Conservation (phyloP, 2,329 filamentous ascomycete species). For the Cladophialophora exuberans region DNA sequence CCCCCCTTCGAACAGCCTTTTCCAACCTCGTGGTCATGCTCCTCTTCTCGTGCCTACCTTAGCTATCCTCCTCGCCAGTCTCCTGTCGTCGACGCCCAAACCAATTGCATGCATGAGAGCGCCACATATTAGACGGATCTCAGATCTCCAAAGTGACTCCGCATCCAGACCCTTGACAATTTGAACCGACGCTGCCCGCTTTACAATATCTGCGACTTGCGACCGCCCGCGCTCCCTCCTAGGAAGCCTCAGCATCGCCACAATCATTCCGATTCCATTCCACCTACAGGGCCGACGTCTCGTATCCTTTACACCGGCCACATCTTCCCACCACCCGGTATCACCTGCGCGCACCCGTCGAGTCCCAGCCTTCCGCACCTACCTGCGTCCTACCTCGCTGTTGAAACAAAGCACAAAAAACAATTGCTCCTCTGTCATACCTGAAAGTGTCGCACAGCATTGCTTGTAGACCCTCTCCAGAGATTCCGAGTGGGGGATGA, state of each 20-base stretch:
- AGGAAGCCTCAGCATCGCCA: not conserved
- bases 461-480: conserved; percentile 3
- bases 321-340: not conserved
- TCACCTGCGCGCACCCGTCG: conserved; percentile 1
- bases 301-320: conserved; percentile 1
- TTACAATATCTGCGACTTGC: not conserved
- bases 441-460: conserved; percentile 21
- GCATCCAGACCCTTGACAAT: conserved; percentile 11
- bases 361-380: conserved; percentile 3
- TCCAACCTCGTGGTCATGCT: not conserved
- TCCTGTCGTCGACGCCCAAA: not conserved
- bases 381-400: conserved; percentile 1
- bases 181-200: conserved; percentile 3
- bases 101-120: conserved; percentile 4
- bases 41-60: not conserved
- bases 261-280: not conserved
- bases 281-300: not conserved
- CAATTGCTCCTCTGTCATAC: conserved; percentile 25
- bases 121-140: conserved; percentile 17
- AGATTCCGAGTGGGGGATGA: conserved; percentile 1
- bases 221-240: not conserved
- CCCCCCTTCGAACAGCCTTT: not conserved
- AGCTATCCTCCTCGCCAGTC: not conserved
- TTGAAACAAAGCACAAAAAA: conserved; percentile 6
- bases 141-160: conserved; percentile 11